Base-by-base conservation (phyloP, 176 grass and related monocot species). In the Aegilops sharonensis region DNA sequence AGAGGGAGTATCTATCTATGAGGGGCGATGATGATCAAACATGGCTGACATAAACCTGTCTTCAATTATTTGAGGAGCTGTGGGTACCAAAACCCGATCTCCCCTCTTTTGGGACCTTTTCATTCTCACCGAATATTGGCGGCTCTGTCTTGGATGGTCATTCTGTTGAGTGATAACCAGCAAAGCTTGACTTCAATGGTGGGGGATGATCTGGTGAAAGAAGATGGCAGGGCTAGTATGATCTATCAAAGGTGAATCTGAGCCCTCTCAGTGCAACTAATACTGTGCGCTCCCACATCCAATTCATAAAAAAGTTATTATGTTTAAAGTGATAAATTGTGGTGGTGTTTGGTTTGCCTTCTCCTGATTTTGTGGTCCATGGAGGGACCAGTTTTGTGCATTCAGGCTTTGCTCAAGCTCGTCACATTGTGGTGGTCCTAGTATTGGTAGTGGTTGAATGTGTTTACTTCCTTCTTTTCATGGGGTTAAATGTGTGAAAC, bases 241-340 rank as follows among this genome's bases (percentile, higher is more conserved):
- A 81, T 69, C 3, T 35, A 86, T 37, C 20, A 82, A 89, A 89
- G 83, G 77, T 36, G 73, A 84, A 84, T 40, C 74, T 79, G 74
- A 84, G 75, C 87, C 65, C 29, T 20, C 35, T 73, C 32, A 15
- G 11, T 72, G 43, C 65, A 52, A 52, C 48, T 52, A 17, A 52
- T 17, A 52, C 14, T 52, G 5, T 52, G 48, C 48, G 12, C 43
- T 45, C 43, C 11, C 11, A 47, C 11, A 47, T 47, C 43, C 43
- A 47, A 47, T 47, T 47, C 11, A 47, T 15, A 52, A 52, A 52
- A 4, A 52, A 52, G 48, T 52, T 6, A 52, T 14, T 52, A 52
- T 52, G 48, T 17, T 52, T 17, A 52, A 52, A 6, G 14, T 17
- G 15, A 52, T 17, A 17, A 52, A 17, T 52, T 52, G 15, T 52